These are phyloP conservation scores for Penicillium hordei DNA, from an alignment of 2,329 filamentous ascomycete genomes.

Conservation along the genomic window DNA sequence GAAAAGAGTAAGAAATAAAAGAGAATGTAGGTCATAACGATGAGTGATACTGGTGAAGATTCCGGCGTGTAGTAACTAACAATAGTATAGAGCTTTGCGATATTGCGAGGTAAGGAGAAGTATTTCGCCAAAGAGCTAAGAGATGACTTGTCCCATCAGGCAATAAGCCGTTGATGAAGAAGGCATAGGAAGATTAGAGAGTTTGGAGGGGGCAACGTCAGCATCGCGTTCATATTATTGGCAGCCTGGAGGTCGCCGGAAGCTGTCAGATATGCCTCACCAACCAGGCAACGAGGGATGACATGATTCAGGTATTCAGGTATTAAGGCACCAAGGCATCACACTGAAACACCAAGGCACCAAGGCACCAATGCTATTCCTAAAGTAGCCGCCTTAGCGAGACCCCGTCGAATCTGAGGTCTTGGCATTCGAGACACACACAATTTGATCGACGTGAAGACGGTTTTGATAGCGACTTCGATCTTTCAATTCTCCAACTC, in stretches of 20 bases:
- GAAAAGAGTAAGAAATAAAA: constrained; percentile 75
- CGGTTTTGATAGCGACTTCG: constrained; percentile 20
- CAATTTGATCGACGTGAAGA: constrained; percentile 13
- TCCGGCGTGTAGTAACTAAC: not conserved
- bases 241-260: constrained; percentile 9
- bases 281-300: constrained; percentile 3
- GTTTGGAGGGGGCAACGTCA: constrained; percentile 3
- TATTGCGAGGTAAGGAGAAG: not conserved
- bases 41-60: constrained; percentile 3
- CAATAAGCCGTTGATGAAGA: not conserved
- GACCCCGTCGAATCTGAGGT: constrained; percentile 19
- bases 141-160: not conserved
- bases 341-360: no score
- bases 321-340: constrained; percentile 12
- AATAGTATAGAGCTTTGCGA: not conserved
- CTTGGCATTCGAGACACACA: constrained; percentile 33
- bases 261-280: constrained; percentile 2
- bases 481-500: constrained; percentile 28
- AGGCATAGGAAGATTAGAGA: constrained; percentile 1
- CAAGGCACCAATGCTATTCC: constrained; percentile 29
- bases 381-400: constrained; percentile 43
- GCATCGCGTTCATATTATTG: constrained; percentile 2
- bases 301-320: constrained; percentile 5
- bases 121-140: not conserved
- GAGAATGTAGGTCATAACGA: constrained; percentile 68